A percentile compares a stretch with the other conserved stretches of the same genome.
Conservation (phyloP, 352 stramenopile species). For the Pythium utonaiense region DNA sequence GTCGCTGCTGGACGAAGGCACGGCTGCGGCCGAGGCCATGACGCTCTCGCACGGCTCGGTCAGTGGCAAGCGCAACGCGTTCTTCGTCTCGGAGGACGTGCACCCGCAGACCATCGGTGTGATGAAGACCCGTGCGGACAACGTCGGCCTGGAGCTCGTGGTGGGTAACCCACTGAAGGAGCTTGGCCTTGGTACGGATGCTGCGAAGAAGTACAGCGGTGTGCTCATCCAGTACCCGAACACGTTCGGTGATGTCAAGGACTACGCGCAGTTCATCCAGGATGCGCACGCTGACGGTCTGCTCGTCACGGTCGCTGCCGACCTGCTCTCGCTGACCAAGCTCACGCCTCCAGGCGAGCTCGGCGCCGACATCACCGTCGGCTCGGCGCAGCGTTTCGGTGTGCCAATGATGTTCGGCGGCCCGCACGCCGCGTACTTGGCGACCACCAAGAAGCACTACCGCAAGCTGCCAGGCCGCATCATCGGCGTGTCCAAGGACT, state of each 20-base stretch:
- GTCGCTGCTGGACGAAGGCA: conserved; percentile 98
- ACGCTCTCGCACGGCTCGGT: conserved; percentile 93
- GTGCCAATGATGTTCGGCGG: conserved; percentile 99
- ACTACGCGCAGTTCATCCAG: conserved; percentile 91
- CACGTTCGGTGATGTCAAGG: conserved; percentile 93
- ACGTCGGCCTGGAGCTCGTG: conserved; percentile 92
- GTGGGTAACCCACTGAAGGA: conserved; percentile 84
- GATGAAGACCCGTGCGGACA: conserved; percentile 90
- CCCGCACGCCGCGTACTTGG: conserved; percentile 97
- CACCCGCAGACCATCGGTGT: conserved; percentile 92
- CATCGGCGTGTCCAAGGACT: conserved; percentile 98
- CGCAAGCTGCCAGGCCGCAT: conserved; percentile 98
- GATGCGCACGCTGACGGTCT: conserved; percentile 82
- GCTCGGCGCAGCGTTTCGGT: conserved; percentile 98
- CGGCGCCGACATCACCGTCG: conserved; percentile 97
- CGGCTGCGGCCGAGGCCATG: conserved; percentile 98
- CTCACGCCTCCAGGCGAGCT: conserved; percentile 93
- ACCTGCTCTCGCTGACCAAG: conserved; percentile 95
- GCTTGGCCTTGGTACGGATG: conserved; percentile 79
- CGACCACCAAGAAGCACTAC: conserved; percentile 94
- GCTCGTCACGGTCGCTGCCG: conserved; percentile 95
- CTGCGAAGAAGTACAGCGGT: conserved; percentile 88
- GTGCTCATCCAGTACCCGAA: conserved; percentile 99
- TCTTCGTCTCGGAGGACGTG: conserved; percentile 93
- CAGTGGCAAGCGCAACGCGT: conserved; percentile 93